Percentiles rank a stretch among this genome's conserved stretches.
Evolutionary conservation across 352 stramenopile genomes (phyloP).

Genomic region (Pythium diclinum): DNA sequence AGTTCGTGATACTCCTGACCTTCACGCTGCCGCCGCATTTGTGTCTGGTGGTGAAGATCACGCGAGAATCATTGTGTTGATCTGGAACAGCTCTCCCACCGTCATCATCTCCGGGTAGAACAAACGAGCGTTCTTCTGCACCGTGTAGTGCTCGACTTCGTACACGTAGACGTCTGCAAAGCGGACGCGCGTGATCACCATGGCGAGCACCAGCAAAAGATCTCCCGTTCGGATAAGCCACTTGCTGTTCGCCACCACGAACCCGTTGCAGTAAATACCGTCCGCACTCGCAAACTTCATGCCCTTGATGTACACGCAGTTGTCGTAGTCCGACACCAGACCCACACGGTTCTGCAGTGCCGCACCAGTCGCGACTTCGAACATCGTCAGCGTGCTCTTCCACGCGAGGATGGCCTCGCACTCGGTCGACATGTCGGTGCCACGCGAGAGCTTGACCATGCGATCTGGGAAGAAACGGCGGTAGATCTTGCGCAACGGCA

Average conservation of each 20-base stretch:
- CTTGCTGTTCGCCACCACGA: constrained; percentile 49
- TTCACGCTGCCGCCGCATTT: too few relatives aligned
- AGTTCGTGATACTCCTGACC: too few relatives aligned
- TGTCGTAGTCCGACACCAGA: too few relatives aligned
- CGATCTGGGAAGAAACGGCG: too few relatives aligned
- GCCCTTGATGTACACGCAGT: constrained; percentile 27
- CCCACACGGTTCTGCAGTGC: too few relatives aligned
- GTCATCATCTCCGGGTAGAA: constrained; percentile 39
- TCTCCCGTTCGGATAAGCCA: constrained; percentile 46
- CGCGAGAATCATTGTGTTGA: constrained; percentile 24
- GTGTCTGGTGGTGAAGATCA: not conserved
- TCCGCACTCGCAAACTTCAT: constrained; percentile 39
- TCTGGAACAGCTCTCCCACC: constrained; percentile 27
- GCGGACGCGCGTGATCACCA: constrained; percentile 38
- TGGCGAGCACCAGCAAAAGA: constrained; percentile 33
- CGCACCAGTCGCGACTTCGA: too few relatives aligned
- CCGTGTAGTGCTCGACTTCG: constrained; percentile 18
- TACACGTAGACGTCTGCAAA: constrained; percentile 52
- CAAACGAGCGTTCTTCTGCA: constrained; percentile 32
- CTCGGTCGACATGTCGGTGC: too few relatives aligned
- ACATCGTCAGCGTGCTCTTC: too few relatives aligned
- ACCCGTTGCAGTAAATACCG: constrained; percentile 63
- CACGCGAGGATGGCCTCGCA: too few relatives aligned
- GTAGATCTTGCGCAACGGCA: not conserved
- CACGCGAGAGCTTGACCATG: too few relatives aligned